Base-by-base conservation (phyloP, 2,329 filamentous ascomycete species). In the Xylariales sp. region DNA sequence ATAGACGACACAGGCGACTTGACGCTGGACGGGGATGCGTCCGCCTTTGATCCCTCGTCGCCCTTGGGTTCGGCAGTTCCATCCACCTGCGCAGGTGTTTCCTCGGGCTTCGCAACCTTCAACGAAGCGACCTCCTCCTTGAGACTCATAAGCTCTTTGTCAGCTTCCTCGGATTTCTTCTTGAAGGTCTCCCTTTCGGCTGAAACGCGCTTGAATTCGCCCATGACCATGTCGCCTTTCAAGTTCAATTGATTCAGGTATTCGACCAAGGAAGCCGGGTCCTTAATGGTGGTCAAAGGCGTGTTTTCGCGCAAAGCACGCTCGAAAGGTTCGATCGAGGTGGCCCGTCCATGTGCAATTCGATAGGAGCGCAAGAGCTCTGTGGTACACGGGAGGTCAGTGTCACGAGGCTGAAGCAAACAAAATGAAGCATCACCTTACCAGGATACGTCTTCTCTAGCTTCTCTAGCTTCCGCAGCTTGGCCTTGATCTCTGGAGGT, bases 261-360 rank as follows among this genome's bases (percentile, higher is more conserved):
- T 63, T 97, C 91, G 5, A 89, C 78, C 24, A 98, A 72, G 2
- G 89, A 84, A 40, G 80, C 78, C 0, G 91, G 88, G 45, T 98
- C 93, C 51, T 73, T 76, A 53, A 98, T 95, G 12, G 88, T 91
- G 4, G 87, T 86, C 25, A 97, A 70, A 3, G 93, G 91, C 0
- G 93, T 98, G 54, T 95, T 87, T 59, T 98, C 93, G 53, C 88
- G 87, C 6, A 98, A 73, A 1, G 86, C 83, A 41, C 87, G 84
- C 65, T 98, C 93, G 60, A 98, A 98, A 0, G 88, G 86, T 57
- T 97, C 93, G 55, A 97, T 94, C 3, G 86, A 80, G 10, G 86
- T 80, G 31, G 90, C 88, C 38, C 89, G 82, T 43, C 86, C 80
- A 67, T 98, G 91, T 14, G 93, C 93, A 50, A 90, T 83, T 47